Evolutionary conservation across 345 rosid genomes (phyloP).

Genomic region (Erodium maritimum): DNA sequence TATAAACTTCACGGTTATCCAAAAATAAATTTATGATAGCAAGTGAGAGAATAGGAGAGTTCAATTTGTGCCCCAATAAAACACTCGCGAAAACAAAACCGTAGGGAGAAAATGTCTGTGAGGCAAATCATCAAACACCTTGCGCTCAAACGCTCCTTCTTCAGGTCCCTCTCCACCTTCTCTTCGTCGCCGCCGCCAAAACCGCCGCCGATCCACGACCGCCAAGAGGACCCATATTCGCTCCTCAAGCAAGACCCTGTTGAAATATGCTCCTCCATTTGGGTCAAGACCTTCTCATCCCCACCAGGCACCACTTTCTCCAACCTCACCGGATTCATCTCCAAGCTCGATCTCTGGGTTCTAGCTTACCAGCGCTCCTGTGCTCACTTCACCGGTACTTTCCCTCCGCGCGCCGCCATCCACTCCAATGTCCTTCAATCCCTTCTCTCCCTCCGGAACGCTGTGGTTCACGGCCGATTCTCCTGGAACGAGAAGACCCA

Average conservation of each 20-base stretch:
- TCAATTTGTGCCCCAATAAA: no score
- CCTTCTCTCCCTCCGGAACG: conserved; percentile 57
- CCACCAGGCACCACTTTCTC: conserved; percentile 38
- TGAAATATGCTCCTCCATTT: conserved; percentile 61
- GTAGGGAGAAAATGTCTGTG: conserved; percentile 20
- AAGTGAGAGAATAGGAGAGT: no score
- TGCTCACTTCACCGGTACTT: conserved; percentile 66
- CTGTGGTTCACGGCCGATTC: conserved; percentile 48
- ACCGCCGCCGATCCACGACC: neutral
- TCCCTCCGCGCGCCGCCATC: conserved; percentile 83
- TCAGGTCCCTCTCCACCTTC: neutral
- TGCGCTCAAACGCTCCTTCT: conserved; percentile 4
- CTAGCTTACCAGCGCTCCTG: conserved; percentile 81
- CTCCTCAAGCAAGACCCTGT: conserved; percentile 78
- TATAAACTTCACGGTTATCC: no score
- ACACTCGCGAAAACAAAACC: no score
- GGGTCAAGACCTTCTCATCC: conserved; percentile 90
- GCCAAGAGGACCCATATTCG: conserved; percentile 34
- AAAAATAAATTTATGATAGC: no score
- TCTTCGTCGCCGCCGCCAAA: conserved; percentile 1
- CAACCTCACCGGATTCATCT: conserved; percentile 76
- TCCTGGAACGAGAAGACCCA: conserved; percentile 63
- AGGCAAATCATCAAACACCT: conserved; percentile 59
- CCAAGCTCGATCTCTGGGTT: conserved; percentile 86
- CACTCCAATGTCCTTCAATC: conserved; percentile 52